These are phyloP conservation scores for Ophiostoma tasmaniense DNA, from an alignment of 2,329 filamentous ascomycete species.

Conservation along the genomic window DNA sequence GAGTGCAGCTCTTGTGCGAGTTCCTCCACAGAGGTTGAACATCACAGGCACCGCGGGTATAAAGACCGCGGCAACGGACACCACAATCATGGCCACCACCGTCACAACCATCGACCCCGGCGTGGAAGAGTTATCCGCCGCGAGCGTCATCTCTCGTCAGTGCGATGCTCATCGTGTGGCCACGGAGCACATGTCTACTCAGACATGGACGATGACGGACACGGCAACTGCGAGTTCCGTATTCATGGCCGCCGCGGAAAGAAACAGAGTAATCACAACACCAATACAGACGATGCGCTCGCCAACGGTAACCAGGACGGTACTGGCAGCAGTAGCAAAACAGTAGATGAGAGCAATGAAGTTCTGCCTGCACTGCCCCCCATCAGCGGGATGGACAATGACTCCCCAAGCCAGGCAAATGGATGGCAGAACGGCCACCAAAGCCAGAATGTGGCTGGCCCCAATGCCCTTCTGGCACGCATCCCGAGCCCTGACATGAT, in stretches of 20 bases:
- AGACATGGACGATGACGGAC: constrained; percentile 11
- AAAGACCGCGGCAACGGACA: neutral
- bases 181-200: constrained; percentile 9
- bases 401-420: neutral
- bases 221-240: constrained; percentile 5
- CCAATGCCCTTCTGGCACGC: neutral
- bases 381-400: neutral
- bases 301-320: neutral
- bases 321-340: neutral
- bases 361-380: constrained; percentile 11
- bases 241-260: neutral
- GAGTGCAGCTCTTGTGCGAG: neutral
- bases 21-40: neutral
- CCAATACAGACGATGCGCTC: neutral
- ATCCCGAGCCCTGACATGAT: neutral
- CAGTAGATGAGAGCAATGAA: neutral
- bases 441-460: neutral
- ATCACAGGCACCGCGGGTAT: neutral
- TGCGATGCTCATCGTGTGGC: constrained; percentile 16
- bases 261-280: neutral
- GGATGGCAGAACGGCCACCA: neutral
- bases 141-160: constrained; percentile 6
- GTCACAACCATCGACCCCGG: neutral
- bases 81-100: no score
- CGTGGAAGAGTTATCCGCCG: constrained; percentile 1